These are phyloP conservation scores for Sugiyamaella americana DNA, from an alignment of 805 yeast species.

Conservation along the genomic window DNA sequence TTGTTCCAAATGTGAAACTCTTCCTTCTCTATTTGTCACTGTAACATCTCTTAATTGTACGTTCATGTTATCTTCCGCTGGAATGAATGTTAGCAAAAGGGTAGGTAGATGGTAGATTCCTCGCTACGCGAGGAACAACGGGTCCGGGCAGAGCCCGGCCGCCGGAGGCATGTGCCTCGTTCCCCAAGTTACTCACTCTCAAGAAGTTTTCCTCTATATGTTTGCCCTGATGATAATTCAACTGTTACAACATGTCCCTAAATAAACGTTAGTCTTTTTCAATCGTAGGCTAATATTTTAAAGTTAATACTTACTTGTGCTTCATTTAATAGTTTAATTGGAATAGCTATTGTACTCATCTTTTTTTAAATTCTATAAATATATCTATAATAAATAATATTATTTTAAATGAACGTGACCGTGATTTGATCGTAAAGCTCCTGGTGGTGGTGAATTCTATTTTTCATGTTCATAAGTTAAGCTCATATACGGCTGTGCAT, in stretches of 20 bases:
- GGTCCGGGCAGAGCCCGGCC: no score
- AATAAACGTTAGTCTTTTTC: background rate
- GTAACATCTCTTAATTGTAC: slow-evolving; percentile 77
- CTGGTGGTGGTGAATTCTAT: no score
- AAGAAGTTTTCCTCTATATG: slow-evolving; percentile 77
- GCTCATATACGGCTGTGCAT: no score
- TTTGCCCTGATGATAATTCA: slow-evolving; percentile 79
- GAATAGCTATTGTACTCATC: slow-evolving; percentile 67
- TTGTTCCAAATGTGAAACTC: slow-evolving; percentile 67
- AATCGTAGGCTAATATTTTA: background rate
- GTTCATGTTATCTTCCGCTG: slow-evolving; percentile 97
- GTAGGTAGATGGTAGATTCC: no score
- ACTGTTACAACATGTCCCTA: slow-evolving; percentile 80
- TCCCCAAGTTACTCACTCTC: slow-evolving; percentile 43
- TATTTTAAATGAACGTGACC: no score
- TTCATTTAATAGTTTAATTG: slow-evolving; percentile 80
- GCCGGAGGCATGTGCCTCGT: no score
- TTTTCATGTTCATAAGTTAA: no score
- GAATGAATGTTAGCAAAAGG: no score
- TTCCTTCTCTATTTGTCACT: slow-evolving; percentile 71
- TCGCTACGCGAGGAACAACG: no score
- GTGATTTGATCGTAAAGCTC: no score
- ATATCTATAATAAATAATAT: no score
- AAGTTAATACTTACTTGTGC: slow-evolving; percentile 44
- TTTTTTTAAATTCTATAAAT: no score